These are phyloP conservation scores for Staphylotrichum tortipilum DNA, from an alignment of 495 filamentous ascomycete genomes.

Conservation along the genomic window DNA sequence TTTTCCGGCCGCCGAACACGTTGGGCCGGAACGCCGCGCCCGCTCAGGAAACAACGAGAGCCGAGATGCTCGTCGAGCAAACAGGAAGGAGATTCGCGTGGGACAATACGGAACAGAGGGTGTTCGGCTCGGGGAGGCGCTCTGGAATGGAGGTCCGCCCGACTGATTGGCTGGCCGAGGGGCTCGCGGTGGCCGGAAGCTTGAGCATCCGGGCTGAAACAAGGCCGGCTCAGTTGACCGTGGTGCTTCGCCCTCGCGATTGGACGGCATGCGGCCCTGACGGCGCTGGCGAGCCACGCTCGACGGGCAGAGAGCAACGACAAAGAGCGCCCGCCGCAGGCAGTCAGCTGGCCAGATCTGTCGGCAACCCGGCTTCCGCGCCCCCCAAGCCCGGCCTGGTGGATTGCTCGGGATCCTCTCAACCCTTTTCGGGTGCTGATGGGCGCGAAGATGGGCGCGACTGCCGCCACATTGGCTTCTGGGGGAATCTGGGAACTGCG, in stretches of 20 bases:
- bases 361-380: neutral
- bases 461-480: too few species aligned
- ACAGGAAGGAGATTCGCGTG: neutral
- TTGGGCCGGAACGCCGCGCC: too few species aligned
- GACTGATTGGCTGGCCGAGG: too few species aligned
- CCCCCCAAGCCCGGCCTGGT: neutral
- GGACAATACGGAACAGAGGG: neutral
- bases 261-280: neutral
- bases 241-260: neutral
- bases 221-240: neutral
- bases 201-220: constrained; percentile 2
- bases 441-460: too few species aligned
- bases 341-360: neutral
- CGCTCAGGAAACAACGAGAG: neutral
- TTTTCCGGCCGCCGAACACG: too few species aligned
- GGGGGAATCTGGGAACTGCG: constrained; percentile 4
- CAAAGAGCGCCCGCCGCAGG: neutral
- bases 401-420: neutral
- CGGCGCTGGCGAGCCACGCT: too few species aligned
- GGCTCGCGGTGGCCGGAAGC: neutral
- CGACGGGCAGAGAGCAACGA: neutral
- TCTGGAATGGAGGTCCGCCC: neutral
- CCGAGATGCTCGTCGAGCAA: too few species aligned
- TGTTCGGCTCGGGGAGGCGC: neutral
- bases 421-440: neutral